Percentiles rank a stretch among this genome's conserved stretches.
Evolutionary conservation across 495 filamentous ascomycete species (phyloP).

Genomic region (Pseudomonodictys pantanalensis): DNA sequence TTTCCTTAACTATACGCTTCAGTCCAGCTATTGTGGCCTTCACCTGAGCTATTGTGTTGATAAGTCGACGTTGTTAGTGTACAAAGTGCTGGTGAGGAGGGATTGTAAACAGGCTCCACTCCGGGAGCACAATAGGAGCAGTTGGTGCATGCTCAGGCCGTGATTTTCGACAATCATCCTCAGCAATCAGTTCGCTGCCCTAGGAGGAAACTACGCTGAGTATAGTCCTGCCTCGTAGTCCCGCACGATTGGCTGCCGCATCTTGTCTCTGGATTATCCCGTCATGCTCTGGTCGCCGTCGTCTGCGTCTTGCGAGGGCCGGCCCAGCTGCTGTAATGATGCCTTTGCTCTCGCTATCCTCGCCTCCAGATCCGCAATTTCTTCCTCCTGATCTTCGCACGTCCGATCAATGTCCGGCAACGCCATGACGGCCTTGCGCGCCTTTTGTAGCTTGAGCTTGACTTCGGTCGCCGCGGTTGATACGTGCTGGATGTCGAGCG

Average conservation of each 20-base stretch:
- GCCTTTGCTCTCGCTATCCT: constrained; percentile 38
- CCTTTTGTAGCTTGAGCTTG: constrained; percentile 76
- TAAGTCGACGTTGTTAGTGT: too few species aligned
- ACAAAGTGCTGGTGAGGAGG: too few species aligned
- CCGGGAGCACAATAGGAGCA: too few species aligned
- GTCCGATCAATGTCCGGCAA: constrained; percentile 72
- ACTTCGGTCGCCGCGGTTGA: constrained; percentile 68
- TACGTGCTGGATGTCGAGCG: constrained; percentile 74
- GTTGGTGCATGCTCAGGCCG: too few species aligned
- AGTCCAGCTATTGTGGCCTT: too few species aligned
- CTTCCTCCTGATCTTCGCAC: constrained; percentile 74
- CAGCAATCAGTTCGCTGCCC: too few species aligned
- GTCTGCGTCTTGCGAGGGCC: constrained; percentile 6
- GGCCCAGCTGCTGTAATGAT: constrained; percentile 27
- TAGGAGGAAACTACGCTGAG: constrained; percentile 1
- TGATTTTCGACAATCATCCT: too few species aligned
- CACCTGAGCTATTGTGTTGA: too few species aligned
- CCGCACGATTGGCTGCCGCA: constrained; percentile 1
- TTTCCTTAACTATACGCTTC: too few species aligned
- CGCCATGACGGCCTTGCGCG: constrained; percentile 61
- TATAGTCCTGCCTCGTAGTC: constrained; percentile 8
- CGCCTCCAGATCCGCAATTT: constrained; percentile 74
- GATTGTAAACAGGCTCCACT: too few species aligned
- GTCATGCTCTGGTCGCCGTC: constrained; percentile 23
- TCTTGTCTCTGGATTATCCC: constrained; percentile 23